Base-by-base conservation (phyloP, 23 red algal species). In the Gracilaria vermiculophylla region DNA sequence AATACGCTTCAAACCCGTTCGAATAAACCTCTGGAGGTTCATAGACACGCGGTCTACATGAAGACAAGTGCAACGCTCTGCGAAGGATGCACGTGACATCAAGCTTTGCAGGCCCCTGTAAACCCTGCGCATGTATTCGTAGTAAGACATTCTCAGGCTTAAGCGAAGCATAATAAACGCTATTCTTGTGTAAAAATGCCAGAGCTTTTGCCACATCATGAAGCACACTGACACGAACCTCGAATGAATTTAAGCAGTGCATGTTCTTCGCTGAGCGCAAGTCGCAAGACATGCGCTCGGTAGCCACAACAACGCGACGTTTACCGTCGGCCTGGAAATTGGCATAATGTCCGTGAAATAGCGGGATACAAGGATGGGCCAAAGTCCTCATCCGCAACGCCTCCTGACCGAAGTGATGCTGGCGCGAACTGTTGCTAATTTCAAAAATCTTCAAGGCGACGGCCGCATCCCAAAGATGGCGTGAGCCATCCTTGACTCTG, bases 61-160 rank as follows among this genome's bases (percentile, higher is more conserved):
- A 23, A 34, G 84, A 19, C 45, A 88, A 53, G 34, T 56, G 62
- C 36, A 47, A 57, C 11, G 50, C 72, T n/a, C 50, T 41, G n/a
- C 54, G 67, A 32, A 62, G 66, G 61, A 58, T 23, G 27, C 33
- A 70, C 25, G 84, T 76, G 29, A 88, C 34, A 48, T 88, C 84
- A 55, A 88, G 49, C 36, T 88, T 88, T 14, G 84, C 84, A 39
- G 53, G 25, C 12, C 84, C 84, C 32, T 88, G 73, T 21, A 58
- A 39, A n/a, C 53, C 57, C 19, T 53, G 62, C 14, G 43, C 21
- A 12, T 77, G 69, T 4, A 88, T 55, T 25, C 72, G 69, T 15
- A 88, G 66, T 34, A 88, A 77, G 21, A 88, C 72, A 36, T 76
- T 88, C 37, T 88, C 69, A n/a, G 84, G 69, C 19, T 48, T 76